These are phyloP conservation scores for Boletus tomentosulus DNA, from an alignment of 768 basidiomycete genomes.

Conservation along the genomic window DNA sequence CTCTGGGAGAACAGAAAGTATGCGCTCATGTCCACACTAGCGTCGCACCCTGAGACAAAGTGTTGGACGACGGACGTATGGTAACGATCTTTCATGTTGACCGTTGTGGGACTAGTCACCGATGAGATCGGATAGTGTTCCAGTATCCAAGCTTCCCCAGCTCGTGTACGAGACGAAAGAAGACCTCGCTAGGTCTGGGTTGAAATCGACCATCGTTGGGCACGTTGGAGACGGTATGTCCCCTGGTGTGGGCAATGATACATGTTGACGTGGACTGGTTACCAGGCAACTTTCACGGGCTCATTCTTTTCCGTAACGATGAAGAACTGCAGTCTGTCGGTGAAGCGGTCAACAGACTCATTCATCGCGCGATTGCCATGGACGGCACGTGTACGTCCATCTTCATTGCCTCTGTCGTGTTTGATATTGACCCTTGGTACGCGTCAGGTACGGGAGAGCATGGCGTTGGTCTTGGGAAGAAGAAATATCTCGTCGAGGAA, in stretches of 20 bases:
- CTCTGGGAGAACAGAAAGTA: conserved; percentile 90
- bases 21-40: conserved; percentile 68
- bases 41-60: conserved; percentile 55
- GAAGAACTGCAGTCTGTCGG: conserved; percentile 52
- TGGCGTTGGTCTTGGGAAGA: conserved; percentile 85
- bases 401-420: neutral
- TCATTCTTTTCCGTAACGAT: conserved; percentile 58
- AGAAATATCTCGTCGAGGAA: conserved; percentile 77
- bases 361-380: conserved; percentile 64
- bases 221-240: conserved; percentile 76
- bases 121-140: conserved; percentile 43
- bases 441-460: conserved; percentile 76
- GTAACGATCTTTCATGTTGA: conserved; percentile 34
- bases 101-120: neutral
- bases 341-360: conserved; percentile 64
- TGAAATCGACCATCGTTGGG: conserved; percentile 70
- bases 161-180: conserved; percentile 75
- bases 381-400: conserved; percentile 68
- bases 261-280: neutral
- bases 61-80: conserved; percentile 92
- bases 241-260: conserved; percentile 2
- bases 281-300: conserved; percentile 42
- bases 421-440: neutral
- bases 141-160: conserved; percentile 64
- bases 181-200: conserved; percentile 58